Base-by-base conservation (phyloP, 345 rosid species). In the Mallotus nudiflorus region DNA sequence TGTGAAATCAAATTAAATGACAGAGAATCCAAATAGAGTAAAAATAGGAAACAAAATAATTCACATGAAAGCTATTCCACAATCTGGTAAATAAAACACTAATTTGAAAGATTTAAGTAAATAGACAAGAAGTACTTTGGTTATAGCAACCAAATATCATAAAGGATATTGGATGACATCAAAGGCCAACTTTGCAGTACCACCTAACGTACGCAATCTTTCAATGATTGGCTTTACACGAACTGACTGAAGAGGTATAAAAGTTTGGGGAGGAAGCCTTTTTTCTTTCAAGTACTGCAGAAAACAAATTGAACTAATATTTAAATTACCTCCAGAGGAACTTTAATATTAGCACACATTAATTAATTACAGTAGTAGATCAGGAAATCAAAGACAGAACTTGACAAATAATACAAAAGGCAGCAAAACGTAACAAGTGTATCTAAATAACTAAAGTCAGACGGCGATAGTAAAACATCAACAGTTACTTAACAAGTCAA, bases 91-190 rank as follows among this genome's bases (percentile, higher is more conserved):
- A 57, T 11, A 19, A 37, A 18, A 13, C 51, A 18, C 57, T 35
- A 13, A 73, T 20, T 31, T 49, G 40, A 49, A 66, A 18, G 18
- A 27, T 11, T 52, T 4, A 65, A 54, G 45, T n/a, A 59, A 9
- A 18, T 3, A 20, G 25, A 16, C 8, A 3, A 3, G n/a, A n/a
- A n/a, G 15, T 4, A 39, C 53, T 51, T 19, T 51, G n/a, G 9
- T 48, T 12, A 35, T 13, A 8, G 35, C 12, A 19, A 9, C 22
- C 58, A 67, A 67, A 37, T 73, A 20, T 73, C 78, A 65, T 40
- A 80, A 88, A 92, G 97, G 97, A 92, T 90, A 95, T 92, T 90
- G 92, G 75, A 95, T 95, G 68, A 92, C 92, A 81, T 95, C 99
- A 82, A 81, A 95, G 68, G 87, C 76, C 52, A 86, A 90, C 84